phyloP scores from a whole-genome alignment of 2,329 filamentous ascomycete species.

The Fusarium denticulatum region DNA sequence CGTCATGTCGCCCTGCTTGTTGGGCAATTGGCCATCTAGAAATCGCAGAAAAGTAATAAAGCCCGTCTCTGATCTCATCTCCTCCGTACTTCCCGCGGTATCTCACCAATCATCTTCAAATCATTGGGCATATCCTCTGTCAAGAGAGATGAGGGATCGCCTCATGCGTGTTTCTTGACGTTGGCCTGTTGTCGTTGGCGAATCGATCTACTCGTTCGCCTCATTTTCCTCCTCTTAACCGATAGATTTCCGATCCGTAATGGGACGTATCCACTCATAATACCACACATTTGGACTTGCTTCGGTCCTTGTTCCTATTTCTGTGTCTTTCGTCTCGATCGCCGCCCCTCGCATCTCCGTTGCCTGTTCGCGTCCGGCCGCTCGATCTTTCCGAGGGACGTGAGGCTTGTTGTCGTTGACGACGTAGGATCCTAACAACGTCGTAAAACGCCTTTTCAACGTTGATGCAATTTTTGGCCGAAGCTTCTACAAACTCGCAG shows the following conservation, averaged over 20 bases:
- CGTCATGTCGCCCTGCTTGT: conserved; percentile 44
- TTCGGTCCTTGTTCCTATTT: conserved; percentile 49
- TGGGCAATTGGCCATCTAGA: conserved; percentile 42
- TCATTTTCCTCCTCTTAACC: conserved; percentile 31
- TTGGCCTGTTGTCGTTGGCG: conserved; percentile 27
- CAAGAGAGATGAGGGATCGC: conserved; percentile 37
- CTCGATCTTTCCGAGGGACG: conserved; percentile 50
- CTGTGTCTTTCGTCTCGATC: conserved; percentile 48
- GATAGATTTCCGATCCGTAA: not conserved
- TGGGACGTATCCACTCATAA: conserved; percentile 48
- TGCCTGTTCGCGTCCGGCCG: conserved; percentile 52
- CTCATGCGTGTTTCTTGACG: conserved; percentile 33
- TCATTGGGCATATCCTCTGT: conserved; percentile 36
- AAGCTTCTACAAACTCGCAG: conserved; percentile 97
- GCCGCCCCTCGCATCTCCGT: conserved; percentile 48
- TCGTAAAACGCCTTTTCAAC: conserved; percentile 99
- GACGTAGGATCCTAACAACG: conserved; percentile 88
- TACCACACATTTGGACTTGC: conserved; percentile 52
- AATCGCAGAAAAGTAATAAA: conserved; percentile 41
- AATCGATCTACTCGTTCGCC: conserved; percentile 22
- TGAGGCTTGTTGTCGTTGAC: conserved; percentile 74
- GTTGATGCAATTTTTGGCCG: conserved; percentile 97
- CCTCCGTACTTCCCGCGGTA: conserved; percentile 34
- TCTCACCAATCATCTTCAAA: conserved; percentile 39
- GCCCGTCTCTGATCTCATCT: conserved; percentile 29